A percentile compares a stretch with the other conserved stretches of the same genome.
phyloP scores from a whole-genome alignment of 2,329 filamentous ascomycete species.

The Aureobasidium sp. region DNA sequence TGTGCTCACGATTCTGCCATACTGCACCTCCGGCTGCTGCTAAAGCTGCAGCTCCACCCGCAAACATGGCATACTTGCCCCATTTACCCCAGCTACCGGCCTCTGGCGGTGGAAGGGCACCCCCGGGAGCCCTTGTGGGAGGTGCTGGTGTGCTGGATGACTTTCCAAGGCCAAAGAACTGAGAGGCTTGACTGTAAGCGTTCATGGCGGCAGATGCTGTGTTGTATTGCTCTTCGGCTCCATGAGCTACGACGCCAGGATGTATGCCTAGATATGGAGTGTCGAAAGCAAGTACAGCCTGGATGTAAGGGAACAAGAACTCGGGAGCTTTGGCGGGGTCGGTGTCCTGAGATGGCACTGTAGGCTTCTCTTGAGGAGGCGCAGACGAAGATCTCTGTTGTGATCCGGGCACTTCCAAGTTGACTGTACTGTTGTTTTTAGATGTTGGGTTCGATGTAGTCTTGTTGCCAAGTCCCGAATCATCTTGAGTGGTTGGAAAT shows the following conservation, averaged over 20 bases:
- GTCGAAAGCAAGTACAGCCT: conserved; percentile 86
- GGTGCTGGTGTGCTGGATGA: conserved; percentile 11
- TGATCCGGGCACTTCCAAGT: conserved; percentile 8
- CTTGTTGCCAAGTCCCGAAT: conserved; percentile 14
- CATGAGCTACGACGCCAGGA: conserved; percentile 74
- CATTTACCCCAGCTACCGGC: conserved; percentile 59
- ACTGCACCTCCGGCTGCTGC: conserved; percentile 78
- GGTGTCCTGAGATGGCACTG: conserved; percentile 20
- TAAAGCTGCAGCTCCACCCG: conserved; percentile 70
- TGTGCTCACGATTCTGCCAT: conserved; percentile 74
- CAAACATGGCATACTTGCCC: conserved; percentile 78
- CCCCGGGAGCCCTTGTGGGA: conserved; percentile 19
- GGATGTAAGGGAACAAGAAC: conserved; percentile 89
- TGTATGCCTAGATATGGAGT: conserved; percentile 83
- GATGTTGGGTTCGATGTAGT: conserved; percentile 10
- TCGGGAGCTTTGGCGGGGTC: conserved; percentile 14
- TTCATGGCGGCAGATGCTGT: conserved; percentile 62
- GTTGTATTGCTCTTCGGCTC: conserved; percentile 79
- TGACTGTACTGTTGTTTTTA: conserved; percentile 1
- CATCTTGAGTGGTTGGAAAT: conserved; percentile 10
- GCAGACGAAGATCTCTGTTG: conserved; percentile 13
- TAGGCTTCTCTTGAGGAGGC: conserved; percentile 12
- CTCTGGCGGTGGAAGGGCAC: conserved; percentile 22
- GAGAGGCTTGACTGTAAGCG: conserved; percentile 56
- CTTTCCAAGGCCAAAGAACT: conserved; percentile 43